Evolutionary conservation across 2,329 filamentous ascomycete species (phyloP).

Genomic region (Colletotrichum brevisporum): DNA sequence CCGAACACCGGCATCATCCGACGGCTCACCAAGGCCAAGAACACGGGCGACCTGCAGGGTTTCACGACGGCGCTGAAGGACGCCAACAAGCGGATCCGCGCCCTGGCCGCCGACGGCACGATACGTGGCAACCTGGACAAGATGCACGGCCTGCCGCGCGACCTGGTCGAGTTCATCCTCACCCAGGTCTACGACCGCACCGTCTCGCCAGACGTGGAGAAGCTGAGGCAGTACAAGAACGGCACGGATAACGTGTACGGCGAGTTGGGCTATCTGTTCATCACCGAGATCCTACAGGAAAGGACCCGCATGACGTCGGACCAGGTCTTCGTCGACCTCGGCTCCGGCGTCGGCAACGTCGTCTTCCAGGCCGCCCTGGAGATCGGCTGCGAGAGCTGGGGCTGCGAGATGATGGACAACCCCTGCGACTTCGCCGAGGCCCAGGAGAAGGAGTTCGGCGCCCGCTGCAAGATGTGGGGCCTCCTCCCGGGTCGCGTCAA

Average conservation of each 20-base stretch:
- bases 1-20: conserved; percentile 82
- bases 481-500: conserved; percentile 83
- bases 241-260: conserved; percentile 96
- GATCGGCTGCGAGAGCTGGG: conserved; percentile 94
- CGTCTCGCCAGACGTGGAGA: conserved; percentile 89
- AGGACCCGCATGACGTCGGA: conserved; percentile 83
- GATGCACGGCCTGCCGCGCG: conserved; percentile 78
- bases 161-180: conserved; percentile 84
- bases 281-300: conserved; percentile 83
- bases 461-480: conserved; percentile 92
- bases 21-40: conserved; percentile 80
- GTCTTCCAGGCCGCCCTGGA: conserved; percentile 94
- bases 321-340: conserved; percentile 93
- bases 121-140: conserved; percentile 80
- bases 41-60: conserved; percentile 73
- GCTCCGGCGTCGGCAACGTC: conserved; percentile 96
- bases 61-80: conserved; percentile 81
- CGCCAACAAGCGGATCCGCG: conserved; percentile 81
- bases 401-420: conserved; percentile 96
- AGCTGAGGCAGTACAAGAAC: conserved; percentile 87
- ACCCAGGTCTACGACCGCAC: conserved; percentile 92
- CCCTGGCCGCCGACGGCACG: conserved; percentile 77
- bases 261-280: conserved; percentile 88
- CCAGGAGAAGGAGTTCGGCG: conserved; percentile 85
- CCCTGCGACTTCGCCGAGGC: conserved; percentile 85